Percentiles rank a stretch among this genome's conserved stretches.
Evolutionary conservation across 768 basidiomycete species (phyloP).

Genomic region (Termitomyces eurrhizus): DNA sequence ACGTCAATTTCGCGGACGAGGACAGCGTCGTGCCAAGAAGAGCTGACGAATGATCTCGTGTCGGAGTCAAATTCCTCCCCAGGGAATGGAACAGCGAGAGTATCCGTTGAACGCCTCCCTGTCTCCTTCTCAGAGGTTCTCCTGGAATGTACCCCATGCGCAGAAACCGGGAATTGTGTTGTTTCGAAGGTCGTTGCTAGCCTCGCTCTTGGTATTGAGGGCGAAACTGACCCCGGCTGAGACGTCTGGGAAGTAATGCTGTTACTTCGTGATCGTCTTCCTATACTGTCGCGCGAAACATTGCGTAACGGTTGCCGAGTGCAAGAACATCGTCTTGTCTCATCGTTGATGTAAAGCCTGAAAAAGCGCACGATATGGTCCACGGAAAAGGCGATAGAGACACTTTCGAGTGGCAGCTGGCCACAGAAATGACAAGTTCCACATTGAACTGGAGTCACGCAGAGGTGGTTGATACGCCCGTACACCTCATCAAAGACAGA

Average conservation of each 20-base stretch:
- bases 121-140: conserved; percentile 68
- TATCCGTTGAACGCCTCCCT: conserved; percentile 45
- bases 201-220: conserved; percentile 44
- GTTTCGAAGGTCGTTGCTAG: conserved; percentile 46
- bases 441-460: conserved; percentile 49
- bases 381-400: conserved; percentile 65
- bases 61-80: conserved; percentile 37
- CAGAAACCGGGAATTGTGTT: conserved; percentile 72
- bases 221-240: conserved; percentile 39
- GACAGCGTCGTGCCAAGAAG: conserved; percentile 58
- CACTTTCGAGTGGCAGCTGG: conserved; percentile 59
- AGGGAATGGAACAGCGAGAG: conserved; percentile 40
- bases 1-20: conserved; percentile 52
- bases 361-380: conserved; percentile 61
- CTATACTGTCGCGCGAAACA: conserved; percentile 41
- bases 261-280: conserved; percentile 58
- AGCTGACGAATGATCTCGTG: conserved; percentile 32
- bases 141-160: conserved; percentile 73
- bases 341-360: conserved; percentile 55
- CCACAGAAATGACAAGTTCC: conserved; percentile 70
- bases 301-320: conserved; percentile 43
- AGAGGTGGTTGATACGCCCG: conserved; percentile 57
- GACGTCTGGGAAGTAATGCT: conserved; percentile 46
- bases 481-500: conserved; percentile 55
- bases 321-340: conserved; percentile 66